Conservation (phyloP, 2,329 filamentous ascomycete species). For the Nemania sp. region DNA sequence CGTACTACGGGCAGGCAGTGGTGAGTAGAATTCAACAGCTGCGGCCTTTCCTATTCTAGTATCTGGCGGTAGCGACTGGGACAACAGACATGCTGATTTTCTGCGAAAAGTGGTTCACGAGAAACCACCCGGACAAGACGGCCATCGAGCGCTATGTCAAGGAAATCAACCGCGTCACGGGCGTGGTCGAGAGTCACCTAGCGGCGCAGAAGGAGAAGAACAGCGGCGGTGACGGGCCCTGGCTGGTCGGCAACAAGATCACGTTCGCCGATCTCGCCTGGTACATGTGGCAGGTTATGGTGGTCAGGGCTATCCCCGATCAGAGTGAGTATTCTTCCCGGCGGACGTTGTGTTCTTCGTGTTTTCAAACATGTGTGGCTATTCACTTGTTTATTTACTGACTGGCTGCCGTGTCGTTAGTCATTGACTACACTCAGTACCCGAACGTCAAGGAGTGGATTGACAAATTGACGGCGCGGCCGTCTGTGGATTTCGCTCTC, state of each 20-base stretch:
- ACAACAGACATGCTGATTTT: background rate
- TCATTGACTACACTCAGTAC: constrained; percentile 12
- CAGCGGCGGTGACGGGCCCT: constrained; percentile 12
- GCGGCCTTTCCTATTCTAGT: background rate
- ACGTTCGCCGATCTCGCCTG: constrained; percentile 30
- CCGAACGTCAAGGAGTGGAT: constrained; percentile 23
- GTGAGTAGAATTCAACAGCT: constrained; percentile 3
- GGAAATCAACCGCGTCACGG: constrained; percentile 48
- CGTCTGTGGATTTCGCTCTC: constrained; percentile 6
- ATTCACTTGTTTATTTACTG: no score
- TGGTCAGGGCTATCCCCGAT: background rate
- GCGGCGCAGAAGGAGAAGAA: constrained; percentile 25
- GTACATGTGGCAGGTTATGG: constrained; percentile 20
- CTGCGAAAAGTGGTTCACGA: constrained; percentile 42
- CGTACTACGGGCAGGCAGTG: constrained; percentile 51
- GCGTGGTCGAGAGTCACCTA: constrained; percentile 47
- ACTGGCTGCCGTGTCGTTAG: background rate
- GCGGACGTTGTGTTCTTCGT: background rate
- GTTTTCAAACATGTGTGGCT: no score
- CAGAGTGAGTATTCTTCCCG: constrained; percentile 8
- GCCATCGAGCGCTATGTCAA: constrained; percentile 49
- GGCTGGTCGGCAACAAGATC: constrained; percentile 28
- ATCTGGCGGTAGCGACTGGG: background rate
- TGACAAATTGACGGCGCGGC: constrained; percentile 1
- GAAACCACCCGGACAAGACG: constrained; percentile 47